A percentile compares a stretch with the other conserved stretches of the same genome.
Conservation (phyloP, 306 rosid genomes). For the Cucurbita moschata region DNA sequence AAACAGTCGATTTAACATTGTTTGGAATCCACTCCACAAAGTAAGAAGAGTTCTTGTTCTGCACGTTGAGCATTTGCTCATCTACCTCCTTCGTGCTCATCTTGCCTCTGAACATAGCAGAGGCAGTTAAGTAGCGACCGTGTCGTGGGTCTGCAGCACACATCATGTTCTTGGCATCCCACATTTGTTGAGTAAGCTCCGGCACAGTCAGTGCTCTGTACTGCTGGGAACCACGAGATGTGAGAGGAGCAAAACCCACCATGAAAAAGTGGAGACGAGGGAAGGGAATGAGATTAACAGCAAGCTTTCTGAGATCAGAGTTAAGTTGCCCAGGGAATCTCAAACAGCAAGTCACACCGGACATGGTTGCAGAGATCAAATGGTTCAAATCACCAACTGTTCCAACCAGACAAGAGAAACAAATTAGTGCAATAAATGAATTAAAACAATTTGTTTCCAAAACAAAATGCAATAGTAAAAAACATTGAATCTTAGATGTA, state of each 20-base stretch:
- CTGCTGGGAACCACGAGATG: slow-evolving; percentile 66
- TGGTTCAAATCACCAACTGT: slow-evolving; percentile 68
- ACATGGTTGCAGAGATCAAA: slow-evolving; percentile 74
- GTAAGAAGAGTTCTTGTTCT: slow-evolving; percentile 67
- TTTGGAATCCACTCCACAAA: slow-evolving; percentile 72
- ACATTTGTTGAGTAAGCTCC: slow-evolving; percentile 74
- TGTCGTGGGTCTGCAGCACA: slow-evolving; percentile 70
- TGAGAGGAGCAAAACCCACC: slow-evolving; percentile 66
- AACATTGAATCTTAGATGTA: not conserved
- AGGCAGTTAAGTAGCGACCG: slow-evolving; percentile 57
- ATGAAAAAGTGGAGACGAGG: slow-evolving; percentile 67
- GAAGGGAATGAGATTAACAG: slow-evolving; percentile 56
- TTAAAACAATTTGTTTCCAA: not conserved
- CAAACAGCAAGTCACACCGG: slow-evolving; percentile 78
- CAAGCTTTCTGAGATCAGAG: slow-evolving; percentile 54
- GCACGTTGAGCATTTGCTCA: slow-evolving; percentile 64
- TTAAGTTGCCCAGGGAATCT: slow-evolving; percentile 69
- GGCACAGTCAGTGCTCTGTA: slow-evolving; percentile 61
- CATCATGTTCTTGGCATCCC: slow-evolving; percentile 83
- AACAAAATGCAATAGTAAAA: no score
- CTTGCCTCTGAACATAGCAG: slow-evolving; percentile 66
- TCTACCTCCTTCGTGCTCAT: slow-evolving; percentile 78
- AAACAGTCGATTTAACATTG: slow-evolving; percentile 65
- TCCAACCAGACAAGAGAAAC: not conserved
- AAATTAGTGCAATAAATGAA: not conserved